These are phyloP conservation scores for Prosopis cineraria DNA, from an alignment of 306 rosid species.

Conservation along the genomic window DNA sequence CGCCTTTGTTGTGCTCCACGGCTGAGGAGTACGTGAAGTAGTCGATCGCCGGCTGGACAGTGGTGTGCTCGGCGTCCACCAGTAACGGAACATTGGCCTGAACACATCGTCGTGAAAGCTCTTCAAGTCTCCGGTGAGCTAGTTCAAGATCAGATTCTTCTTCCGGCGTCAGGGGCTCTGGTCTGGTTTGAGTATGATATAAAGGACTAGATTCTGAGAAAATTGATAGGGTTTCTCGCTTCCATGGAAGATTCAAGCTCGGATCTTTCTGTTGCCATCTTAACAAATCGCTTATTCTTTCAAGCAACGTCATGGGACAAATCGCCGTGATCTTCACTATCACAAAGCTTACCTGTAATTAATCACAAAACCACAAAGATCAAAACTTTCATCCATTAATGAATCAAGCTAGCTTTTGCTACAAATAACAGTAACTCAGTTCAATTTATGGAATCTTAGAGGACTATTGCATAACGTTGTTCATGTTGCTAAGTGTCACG, in stretches of 20 bases:
- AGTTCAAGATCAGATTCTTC: slow-evolving; percentile 74
- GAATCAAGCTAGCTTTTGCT: too few relatives aligned
- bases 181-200: slow-evolving; percentile 67
- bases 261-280: slow-evolving; percentile 88
- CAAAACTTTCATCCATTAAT: neutral
- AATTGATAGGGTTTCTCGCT: slow-evolving; percentile 64
- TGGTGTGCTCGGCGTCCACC: slow-evolving; percentile 83
- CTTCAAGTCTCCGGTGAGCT: slow-evolving; percentile 54
- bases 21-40: slow-evolving; percentile 82
- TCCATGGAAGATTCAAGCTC: slow-evolving; percentile 75
- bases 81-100: slow-evolving; percentile 61
- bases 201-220: slow-evolving; percentile 65
- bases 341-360: slow-evolving; percentile 60
- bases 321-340: slow-evolving; percentile 83
- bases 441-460: neutral
- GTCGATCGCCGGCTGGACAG: slow-evolving; percentile 88
- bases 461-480: neutral
- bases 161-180: slow-evolving; percentile 55
- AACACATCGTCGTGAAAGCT: slow-evolving; percentile 57
- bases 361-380: neutral
- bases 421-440: too few relatives aligned
- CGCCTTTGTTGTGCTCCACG: slow-evolving; percentile 54
- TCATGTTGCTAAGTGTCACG: neutral
- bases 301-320: slow-evolving; percentile 71
- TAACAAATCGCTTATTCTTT: slow-evolving; percentile 71